Evolutionary conservation across 495 filamentous ascomycete genomes (phyloP).

Genomic region (Oidiodendron maius): DNA sequence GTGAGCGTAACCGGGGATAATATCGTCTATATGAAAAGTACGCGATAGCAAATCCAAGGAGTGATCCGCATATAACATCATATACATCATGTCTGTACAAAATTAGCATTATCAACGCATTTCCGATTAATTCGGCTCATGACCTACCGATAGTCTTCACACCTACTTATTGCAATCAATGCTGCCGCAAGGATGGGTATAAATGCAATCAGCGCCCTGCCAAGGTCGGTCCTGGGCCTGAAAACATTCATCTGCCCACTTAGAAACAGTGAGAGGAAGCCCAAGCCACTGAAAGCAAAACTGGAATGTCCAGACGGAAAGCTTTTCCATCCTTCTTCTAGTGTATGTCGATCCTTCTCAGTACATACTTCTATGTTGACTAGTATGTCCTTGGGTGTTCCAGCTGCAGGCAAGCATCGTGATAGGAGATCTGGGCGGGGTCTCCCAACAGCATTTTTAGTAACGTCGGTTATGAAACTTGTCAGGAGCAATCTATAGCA

Average conservation of each 20-base stretch:
- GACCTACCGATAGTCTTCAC: conserved; percentile 70
- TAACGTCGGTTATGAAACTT: conserved; percentile 76
- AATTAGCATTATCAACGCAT: too few species aligned
- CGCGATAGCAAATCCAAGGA: conserved; percentile 68
- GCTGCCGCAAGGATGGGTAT: conserved; percentile 72
- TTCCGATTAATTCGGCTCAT: too few species aligned
- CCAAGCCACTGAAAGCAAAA: conserved; percentile 81
- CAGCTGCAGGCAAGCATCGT: conserved; percentile 69
- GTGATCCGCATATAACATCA: conserved; percentile 73
- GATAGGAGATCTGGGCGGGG: conserved; percentile 86
- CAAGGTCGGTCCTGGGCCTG: conserved; percentile 65
- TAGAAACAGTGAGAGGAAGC: conserved; percentile 75
- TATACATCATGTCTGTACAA: conserved; percentile 78
- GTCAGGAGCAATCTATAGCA: conserved; percentile 49
- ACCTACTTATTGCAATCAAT: conserved; percentile 84
- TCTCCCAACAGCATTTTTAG: conserved; percentile 89
- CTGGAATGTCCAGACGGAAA: conserved; percentile 88
- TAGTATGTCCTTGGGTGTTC: conserved; percentile 58
- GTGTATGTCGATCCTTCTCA: conserved; percentile 62
- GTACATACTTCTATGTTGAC: conserved; percentile 78
- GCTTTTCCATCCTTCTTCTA: conserved; percentile 90
- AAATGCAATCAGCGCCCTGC: conserved; percentile 56
- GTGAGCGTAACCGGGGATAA: conserved; percentile 44
- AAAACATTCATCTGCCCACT: conserved; percentile 76
- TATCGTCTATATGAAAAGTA: conserved; percentile 77